Percentiles rank a stretch among this genome's conserved stretches.
Conservation (phyloP, 192 early-diverging fungal species). For the Podila horticola region DNA sequence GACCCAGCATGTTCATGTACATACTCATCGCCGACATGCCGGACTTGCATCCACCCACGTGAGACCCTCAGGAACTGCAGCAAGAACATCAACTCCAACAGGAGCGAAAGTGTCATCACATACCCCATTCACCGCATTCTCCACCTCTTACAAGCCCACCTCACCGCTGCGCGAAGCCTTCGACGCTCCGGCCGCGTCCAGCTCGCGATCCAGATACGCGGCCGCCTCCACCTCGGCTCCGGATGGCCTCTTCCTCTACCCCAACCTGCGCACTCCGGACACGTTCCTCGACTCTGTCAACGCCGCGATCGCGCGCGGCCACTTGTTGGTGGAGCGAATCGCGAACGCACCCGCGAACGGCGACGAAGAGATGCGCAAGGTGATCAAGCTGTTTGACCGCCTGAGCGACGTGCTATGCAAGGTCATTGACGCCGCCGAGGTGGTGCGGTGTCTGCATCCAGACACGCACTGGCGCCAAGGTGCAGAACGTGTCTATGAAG, state of each 20-base stretch:
- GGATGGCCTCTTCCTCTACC: constrained; percentile 56
- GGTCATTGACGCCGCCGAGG: constrained; percentile 92
- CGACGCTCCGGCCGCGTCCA: constrained; percentile 22
- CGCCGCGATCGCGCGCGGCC: constrained; percentile 59
- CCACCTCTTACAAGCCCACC: neutral
- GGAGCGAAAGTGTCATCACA: neutral
- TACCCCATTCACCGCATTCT: neutral
- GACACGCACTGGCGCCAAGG: constrained; percentile 72
- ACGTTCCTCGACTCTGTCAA: constrained; percentile 58
- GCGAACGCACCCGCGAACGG: constrained; percentile 58
- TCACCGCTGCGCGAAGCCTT: constrained; percentile 35
- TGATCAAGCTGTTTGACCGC: constrained; percentile 90
- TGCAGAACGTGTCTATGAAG: constrained; percentile 81
- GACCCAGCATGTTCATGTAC: constrained; percentile 5
- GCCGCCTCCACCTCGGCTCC: constrained; percentile 1
- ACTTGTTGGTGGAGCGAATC: constrained; percentile 64
- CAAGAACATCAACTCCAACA: neutral
- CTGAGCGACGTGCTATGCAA: constrained; percentile 90
- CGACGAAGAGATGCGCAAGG: constrained; percentile 67
- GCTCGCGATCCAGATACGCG: constrained; percentile 18
- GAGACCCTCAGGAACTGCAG: neutral
- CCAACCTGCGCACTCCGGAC: constrained; percentile 45
- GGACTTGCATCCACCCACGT: neutral
- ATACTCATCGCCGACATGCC: neutral
- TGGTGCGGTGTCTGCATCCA: constrained; percentile 93